Evolutionary conservation across 768 basidiomycete species (phyloP), one percentile per base, ranked within the genome.

Genomic region (Suillus clintonianus): DNA sequence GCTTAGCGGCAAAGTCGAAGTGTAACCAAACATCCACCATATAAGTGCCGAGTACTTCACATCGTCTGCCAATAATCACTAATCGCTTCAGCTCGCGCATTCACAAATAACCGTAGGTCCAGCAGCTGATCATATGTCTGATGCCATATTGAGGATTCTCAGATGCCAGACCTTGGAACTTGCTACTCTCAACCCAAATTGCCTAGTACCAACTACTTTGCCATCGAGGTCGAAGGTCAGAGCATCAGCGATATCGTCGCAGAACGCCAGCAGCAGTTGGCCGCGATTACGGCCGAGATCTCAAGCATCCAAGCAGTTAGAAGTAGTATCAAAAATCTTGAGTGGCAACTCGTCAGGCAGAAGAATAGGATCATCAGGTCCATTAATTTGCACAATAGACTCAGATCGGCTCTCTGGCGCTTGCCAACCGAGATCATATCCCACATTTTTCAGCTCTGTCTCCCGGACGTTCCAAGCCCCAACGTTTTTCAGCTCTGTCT

Each of bases 341-440:
- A 68, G 37, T 53, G 61, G 34, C 62, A 61, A 2, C 62, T 72
- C 41, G 53, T 61, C 41, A 66, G 68, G 22, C 68, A 63, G 11
- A 63, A 50, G 8, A 5, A 54, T 34, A 66, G 63, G 55, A 58
- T 73, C 19, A 32, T 55, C 5, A 19, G 37, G n/a, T 73, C 69
- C 15, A 66, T 74, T 60, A 54, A 67, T 3, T 59, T 39, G 4
- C 72, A 76, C 56, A 64, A 45, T 10, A 68, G 71, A 4, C 67
- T 77, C 2, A 42, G 70, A 24, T 71, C 71, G 17, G 65, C 67
- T 41, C 80, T 85, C 62, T 69, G 75, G 57, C 66, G 69, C 17
- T 72, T 85, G 10, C 84, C 84, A 7, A 57, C 79, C 1, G 85
- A 86, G 68, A 68, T 85, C 6, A 75, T 78, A 32, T 76, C 79